These are phyloP conservation scores for Gossypium turneri DNA, from an alignment of 345 rosid species.

Conservation along the genomic window DNA sequence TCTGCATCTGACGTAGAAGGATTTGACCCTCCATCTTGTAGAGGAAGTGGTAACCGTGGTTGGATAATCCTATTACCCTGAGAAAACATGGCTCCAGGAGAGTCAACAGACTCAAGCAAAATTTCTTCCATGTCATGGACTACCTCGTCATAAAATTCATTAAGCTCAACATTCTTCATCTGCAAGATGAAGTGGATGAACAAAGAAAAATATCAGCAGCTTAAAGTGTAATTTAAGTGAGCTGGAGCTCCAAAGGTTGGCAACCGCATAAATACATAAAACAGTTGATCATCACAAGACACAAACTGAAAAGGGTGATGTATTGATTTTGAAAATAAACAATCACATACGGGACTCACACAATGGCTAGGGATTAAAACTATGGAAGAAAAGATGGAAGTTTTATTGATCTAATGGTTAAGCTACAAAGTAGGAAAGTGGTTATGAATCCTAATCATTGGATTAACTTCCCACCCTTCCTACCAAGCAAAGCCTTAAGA, in stretches of 20 bases:
- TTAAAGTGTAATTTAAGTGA: constrained; percentile 12
- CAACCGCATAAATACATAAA: background rate
- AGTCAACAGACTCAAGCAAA: constrained; percentile 70
- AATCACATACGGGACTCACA: background rate
- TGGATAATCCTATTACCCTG: constrained; percentile 49
- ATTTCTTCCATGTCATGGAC: constrained; percentile 98
- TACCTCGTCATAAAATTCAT: constrained; percentile 70
- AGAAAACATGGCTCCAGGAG: constrained; percentile 58
- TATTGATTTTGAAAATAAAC: background rate
- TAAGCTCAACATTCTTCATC: constrained; percentile 53
- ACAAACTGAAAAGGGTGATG: constrained; percentile 1
- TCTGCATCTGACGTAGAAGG: constrained; percentile 67
- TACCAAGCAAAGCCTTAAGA: background rate
- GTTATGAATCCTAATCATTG: background rate
- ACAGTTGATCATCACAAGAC: background rate
- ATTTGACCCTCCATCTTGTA: constrained; percentile 71
- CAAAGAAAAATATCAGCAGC: constrained; percentile 24
- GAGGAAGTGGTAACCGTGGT: constrained; percentile 45
- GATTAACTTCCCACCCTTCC: background rate
- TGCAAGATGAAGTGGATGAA: constrained; percentile 29
- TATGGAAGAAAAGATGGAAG: background rate
- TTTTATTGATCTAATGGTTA: background rate
- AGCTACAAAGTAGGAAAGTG: background rate
- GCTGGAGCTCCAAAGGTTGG: constrained; percentile 12
- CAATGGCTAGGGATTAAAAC: background rate